These are phyloP conservation scores for Luvunga scandens DNA, from an alignment of 345 rosid species.

Conservation along the genomic window DNA sequence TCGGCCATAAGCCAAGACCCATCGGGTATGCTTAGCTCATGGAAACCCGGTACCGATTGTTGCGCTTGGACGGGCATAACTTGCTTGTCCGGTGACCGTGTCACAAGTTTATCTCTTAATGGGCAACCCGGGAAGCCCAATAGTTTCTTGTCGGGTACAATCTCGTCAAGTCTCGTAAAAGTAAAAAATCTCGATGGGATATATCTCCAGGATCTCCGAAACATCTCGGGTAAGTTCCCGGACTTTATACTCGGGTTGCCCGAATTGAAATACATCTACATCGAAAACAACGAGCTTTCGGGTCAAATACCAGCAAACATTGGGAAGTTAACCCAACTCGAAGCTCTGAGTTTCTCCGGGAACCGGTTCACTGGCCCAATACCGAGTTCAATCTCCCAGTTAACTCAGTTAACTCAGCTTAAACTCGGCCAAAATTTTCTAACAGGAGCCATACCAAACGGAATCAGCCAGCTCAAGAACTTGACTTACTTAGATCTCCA, in stretches of 20 bases:
- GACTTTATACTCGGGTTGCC: slow-evolving; percentile 46
- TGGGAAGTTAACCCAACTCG: slow-evolving; percentile 42
- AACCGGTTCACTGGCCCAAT: slow-evolving; percentile 62
- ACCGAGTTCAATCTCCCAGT: slow-evolving; percentile 49
- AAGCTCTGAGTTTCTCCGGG: slow-evolving; percentile 44
- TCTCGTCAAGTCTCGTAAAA: slow-evolving; percentile 57
- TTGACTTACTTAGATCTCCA: slow-evolving; percentile 30
- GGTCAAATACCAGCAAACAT: slow-evolving; percentile 51
- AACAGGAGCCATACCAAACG: slow-evolving; percentile 50
- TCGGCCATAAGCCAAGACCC: slow-evolving; percentile 69
- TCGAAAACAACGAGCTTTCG: slow-evolving; percentile 61
- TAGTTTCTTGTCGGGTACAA: slow-evolving; percentile 49
- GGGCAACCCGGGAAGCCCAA: slow-evolving; percentile 40
- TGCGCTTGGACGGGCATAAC: slow-evolving; percentile 55
- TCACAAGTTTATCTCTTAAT: slow-evolving; percentile 30
- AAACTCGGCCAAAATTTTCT: slow-evolving; percentile 49
- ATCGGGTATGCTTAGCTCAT: slow-evolving; percentile 50
- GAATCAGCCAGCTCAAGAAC: slow-evolving; percentile 41
- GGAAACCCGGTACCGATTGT: slow-evolving; percentile 78
- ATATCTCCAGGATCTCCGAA: slow-evolving; percentile 42
- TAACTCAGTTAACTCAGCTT: slow-evolving; percentile 49
- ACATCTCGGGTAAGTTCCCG: slow-evolving; percentile 71
- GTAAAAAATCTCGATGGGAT: slow-evolving; percentile 46
- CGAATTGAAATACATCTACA: slow-evolving; percentile 45
- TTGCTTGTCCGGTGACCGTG: slow-evolving; percentile 44